phyloP scores from a whole-genome alignment of 2,329 filamentous ascomycete species.

The Trichoderma sp. region DNA sequence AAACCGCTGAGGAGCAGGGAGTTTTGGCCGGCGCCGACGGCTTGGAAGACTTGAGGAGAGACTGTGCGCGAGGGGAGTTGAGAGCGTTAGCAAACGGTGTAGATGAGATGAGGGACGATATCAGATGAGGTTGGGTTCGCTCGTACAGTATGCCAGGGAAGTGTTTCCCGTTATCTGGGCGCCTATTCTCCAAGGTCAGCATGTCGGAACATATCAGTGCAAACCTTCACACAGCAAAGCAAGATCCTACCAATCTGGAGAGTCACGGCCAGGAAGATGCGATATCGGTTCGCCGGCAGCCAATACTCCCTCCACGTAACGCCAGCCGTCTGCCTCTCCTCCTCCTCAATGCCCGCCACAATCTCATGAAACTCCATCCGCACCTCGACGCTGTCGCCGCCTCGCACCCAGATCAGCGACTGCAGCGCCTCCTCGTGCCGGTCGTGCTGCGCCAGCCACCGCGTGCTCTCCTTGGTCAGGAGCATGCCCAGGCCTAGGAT shows the following conservation, averaged over 20 bases:
- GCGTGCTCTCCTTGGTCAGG: slow-evolving; percentile 48
- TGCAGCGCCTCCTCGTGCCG: slow-evolving; percentile 47
- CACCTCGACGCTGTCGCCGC: slow-evolving; percentile 37
- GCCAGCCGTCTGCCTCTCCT: slow-evolving; percentile 45
- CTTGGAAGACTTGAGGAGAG: slow-evolving; percentile 52
- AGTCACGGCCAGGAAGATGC: slow-evolving; percentile 51
- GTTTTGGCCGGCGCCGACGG: slow-evolving; percentile 50
- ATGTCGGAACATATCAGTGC: neutral
- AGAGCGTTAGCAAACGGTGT: neutral
- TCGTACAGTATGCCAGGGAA: slow-evolving; percentile 50
- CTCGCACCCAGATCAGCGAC: slow-evolving; percentile 53
- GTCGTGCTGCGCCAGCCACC: slow-evolving; percentile 50
- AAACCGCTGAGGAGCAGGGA: slow-evolving; percentile 52
- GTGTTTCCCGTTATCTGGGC: slow-evolving; percentile 53
- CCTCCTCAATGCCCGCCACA: slow-evolving; percentile 48
- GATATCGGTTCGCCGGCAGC: slow-evolving; percentile 48
- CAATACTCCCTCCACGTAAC: slow-evolving; percentile 48
- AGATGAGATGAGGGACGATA: neutral
- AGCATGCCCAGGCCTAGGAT: slow-evolving; percentile 51
- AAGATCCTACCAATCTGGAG: slow-evolving; percentile 45
- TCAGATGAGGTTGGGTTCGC: neutral
- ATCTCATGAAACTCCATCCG: slow-evolving; percentile 40
- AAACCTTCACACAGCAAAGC: neutral
- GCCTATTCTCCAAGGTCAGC: slow-evolving; percentile 26
- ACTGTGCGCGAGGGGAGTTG: slow-evolving; percentile 28